Evolutionary conservation across 208 protist genomes (phyloP), one percentile per base, ranked within the genome.

Genomic region (Zelonia costaricensis): DNA sequence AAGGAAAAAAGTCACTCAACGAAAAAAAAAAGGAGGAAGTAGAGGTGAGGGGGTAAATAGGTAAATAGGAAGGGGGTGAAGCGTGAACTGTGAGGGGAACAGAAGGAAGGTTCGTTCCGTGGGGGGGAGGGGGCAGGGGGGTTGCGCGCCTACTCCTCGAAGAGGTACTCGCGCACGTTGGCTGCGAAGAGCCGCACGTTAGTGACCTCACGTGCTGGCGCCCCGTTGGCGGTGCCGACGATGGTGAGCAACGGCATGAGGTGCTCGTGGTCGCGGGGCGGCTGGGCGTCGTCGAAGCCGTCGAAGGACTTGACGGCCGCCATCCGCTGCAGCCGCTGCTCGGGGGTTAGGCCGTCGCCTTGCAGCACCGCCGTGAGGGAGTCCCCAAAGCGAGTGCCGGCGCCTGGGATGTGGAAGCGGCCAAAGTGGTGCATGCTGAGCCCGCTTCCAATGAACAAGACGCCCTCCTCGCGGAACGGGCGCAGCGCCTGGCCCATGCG

Each of bases 391-490:
- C 49, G 53, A 31, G 45, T 69, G 23, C 81, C 77, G 18, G 69
- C 69, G 39, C 57, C 58, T 9, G 46, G 48, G 13, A 60, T 47
- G 23, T 31, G 3, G 16, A 90, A 62, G 27, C 81, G 63, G n/a
- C 55, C 38, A 46, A 95, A 83, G 76, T 94, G 80, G 75, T 98
- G 92, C 40, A 93, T 84, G 38, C 76, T 58, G 4, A 70, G 68
- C 4, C 95, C 95, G 63, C 80, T 92, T 44, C 88, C 82, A 8
- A 98, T 36, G 30, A 98, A 79, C 9, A 97, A 60, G 16, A 94
- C 72, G 52, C 80, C 90, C 45, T 93, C 60, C 15, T 84, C 76
- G 38, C 76, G 64, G 20, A 98, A 74, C 1, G 69, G 45, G 12
- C 70, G 53, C 23, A 97, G 70, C 10, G 84, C 86, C 33, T 74